phyloP scores from a whole-genome alignment of 1,284 basidiomycete genomes.

The Apiotrichum porosum region DNA sequence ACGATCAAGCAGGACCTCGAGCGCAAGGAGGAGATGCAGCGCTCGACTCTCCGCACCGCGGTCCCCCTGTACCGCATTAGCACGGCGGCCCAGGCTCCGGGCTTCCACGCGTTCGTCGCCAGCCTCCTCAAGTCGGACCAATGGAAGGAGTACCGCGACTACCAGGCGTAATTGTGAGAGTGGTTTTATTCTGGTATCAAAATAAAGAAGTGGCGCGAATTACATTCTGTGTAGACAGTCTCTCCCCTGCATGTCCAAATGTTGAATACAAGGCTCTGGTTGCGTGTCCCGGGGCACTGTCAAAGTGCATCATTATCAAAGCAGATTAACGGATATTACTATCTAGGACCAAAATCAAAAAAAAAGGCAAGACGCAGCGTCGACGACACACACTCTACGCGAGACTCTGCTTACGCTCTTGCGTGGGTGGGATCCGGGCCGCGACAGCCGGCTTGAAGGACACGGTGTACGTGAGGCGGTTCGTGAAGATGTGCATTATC shows the following conservation, averaged over 20 bases:
- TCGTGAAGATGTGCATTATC: conserved; percentile 36
- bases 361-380: background rate
- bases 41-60: conserved; percentile 77
- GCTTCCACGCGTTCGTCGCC: conserved; percentile 67
- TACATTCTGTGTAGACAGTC: no score
- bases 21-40: conserved; percentile 83
- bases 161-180: conserved; percentile 27
- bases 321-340: no score
- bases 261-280: no score
- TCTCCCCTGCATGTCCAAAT: background rate
- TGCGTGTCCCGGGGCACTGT: no score
- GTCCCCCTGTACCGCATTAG: conserved; percentile 70
- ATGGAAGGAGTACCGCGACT: conserved; percentile 44
- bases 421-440: no score
- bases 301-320: background rate
- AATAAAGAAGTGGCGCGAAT: no score
- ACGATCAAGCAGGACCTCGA: conserved; percentile 97
- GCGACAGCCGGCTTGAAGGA: conserved; percentile 23
- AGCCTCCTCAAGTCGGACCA: conserved; percentile 33
- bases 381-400: no score
- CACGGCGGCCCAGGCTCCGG: conserved; percentile 56
- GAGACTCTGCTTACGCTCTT: no score
- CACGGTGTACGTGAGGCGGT: conserved; percentile 34
- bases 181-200: no score
- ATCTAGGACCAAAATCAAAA: background rate